Base-by-base conservation (phyloP, 345 rosid genomes). In the Toxicodendron radicans region DNA sequence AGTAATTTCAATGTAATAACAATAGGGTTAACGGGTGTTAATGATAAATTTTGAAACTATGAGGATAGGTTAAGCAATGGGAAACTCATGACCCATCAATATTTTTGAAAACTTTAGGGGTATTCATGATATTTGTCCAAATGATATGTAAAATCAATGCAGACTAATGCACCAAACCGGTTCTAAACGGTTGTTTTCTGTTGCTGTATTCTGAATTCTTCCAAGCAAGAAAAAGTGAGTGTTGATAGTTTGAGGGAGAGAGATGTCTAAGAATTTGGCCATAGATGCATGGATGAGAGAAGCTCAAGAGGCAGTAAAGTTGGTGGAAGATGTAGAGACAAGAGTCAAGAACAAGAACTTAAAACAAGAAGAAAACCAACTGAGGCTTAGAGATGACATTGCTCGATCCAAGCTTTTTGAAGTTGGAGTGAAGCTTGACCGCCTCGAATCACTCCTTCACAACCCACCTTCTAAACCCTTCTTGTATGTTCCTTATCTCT, bases 271-370 rank as follows among this genome's bases (percentile, higher is more conserved):
- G 71, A 71, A 27, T 46, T 54, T 82, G 33, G 64, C 24, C 10
- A 69, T 66, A 35, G 90, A 88, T 83, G 78, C 88, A 59, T 84
- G 90, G 92, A 78, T 81, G 53, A 76, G 82, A 58, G 92, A 88
- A 80, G 88, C 92, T 16, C 81, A 76, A 53, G 90, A 83, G 45
- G 87, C 87, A 21, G 68, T 76, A 13, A 78, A 52, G 6, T 59
- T 82, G 75, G 63, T 86, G 59, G 87, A 84, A 72, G 86, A 86
- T 7, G 35, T 79, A 23, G 88, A 88, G 58, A 71, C 45, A 62
- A 84, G 73, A 57, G 76, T 77, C 58, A 75, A 68, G 79, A 78
- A 59, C 79, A 73, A 56, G 67, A 78, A 64, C 24, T 53, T 56
- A 1, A 17, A 54, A n/a, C 43, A 48, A 48, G 52, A 13, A 10